These are phyloP conservation scores for Pezicula carpinea DNA, from an alignment of 2,329 filamentous ascomycete species.

Conservation along the genomic window DNA sequence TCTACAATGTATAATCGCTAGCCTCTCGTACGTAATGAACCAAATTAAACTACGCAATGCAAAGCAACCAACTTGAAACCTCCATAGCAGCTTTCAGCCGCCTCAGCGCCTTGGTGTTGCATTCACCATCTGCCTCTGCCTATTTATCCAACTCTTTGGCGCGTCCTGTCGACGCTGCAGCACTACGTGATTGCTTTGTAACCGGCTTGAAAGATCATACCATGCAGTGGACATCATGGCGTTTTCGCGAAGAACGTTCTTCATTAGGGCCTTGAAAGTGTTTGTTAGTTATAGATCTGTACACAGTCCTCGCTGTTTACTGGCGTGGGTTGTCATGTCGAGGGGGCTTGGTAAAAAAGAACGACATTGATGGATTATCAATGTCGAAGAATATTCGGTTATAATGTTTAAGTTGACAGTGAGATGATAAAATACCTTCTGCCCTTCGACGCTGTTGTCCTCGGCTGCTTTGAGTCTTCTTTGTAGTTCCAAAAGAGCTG, in stretches of 20 bases:
- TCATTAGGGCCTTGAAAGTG: slow-evolving; percentile 26
- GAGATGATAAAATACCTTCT: slow-evolving; percentile 24
- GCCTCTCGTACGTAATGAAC: too few relatives aligned
- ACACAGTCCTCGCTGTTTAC: not conserved
- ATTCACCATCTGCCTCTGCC: slow-evolving; percentile 70
- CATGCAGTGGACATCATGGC: slow-evolving; percentile 76
- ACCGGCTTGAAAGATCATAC: slow-evolving; percentile 73
- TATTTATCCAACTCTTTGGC: slow-evolving; percentile 79
- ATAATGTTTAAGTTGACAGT: slow-evolving; percentile 8
- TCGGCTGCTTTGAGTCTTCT: slow-evolving; percentile 21
- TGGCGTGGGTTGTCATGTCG: not conserved
- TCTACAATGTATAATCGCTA: too few relatives aligned
- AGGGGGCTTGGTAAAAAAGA: not conserved
- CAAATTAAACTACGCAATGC: too few relatives aligned
- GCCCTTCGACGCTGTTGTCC: slow-evolving; percentile 21
- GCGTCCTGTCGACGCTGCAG: slow-evolving; percentile 70
- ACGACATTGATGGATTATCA: not conserved
- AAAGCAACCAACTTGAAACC: too few relatives aligned
- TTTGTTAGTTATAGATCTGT: slow-evolving; percentile 5
- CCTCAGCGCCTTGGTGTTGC: slow-evolving; percentile 24
- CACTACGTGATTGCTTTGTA: slow-evolving; percentile 80
- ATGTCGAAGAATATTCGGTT: slow-evolving; percentile 2
- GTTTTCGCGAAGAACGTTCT: slow-evolving; percentile 72
- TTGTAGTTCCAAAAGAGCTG: slow-evolving; percentile 24
- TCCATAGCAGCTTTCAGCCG: not conserved